Percentiles rank a stretch among this genome's conserved stretches.
Evolutionary conservation across 441 rosid genomes (phyloP).

Genomic region (Codiaeum variegatum): DNA sequence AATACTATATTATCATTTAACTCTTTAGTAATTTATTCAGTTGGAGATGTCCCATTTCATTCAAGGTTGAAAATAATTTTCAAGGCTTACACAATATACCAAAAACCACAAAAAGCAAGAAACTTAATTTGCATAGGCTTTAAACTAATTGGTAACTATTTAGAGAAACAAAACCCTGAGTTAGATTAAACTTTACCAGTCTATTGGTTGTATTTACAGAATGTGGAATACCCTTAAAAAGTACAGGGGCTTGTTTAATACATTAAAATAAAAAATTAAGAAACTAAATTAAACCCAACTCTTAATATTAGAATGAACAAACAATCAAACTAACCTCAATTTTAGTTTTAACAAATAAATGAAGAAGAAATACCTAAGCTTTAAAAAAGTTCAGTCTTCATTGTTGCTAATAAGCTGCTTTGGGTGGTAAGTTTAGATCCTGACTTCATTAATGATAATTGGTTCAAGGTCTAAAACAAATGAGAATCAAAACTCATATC

Average conservation of each 20-base stretch:
- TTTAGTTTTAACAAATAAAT: no score
- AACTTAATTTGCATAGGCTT: neutral
- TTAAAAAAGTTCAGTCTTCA: no score
- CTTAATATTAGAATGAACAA: neutral
- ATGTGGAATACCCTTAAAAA: constrained; percentile 77
- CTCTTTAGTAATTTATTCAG: no score
- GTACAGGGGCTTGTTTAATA: constrained; percentile 62
- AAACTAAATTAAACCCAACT: neutral
- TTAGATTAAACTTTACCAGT: constrained; percentile 40
- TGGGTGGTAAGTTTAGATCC: no score
- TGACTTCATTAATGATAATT: no score
- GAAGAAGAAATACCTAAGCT: no score
- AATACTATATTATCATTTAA: no score
- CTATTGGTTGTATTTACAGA: constrained; percentile 64
- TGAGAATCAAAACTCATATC: no score
- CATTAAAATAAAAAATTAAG: neutral
- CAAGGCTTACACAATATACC: constrained; percentile 41
- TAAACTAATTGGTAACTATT: neutral
- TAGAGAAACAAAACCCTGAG: neutral
- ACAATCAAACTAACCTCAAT: constrained; percentile 43
- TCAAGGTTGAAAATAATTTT: no score
- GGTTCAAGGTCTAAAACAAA: no score
- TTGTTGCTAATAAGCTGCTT: no score
- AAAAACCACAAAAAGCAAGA: constrained; percentile 4
- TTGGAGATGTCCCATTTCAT: no score